Evolutionary conservation across 140 eudicot species (phyloP).

Genomic region (Ambrosia hybrid): DNA sequence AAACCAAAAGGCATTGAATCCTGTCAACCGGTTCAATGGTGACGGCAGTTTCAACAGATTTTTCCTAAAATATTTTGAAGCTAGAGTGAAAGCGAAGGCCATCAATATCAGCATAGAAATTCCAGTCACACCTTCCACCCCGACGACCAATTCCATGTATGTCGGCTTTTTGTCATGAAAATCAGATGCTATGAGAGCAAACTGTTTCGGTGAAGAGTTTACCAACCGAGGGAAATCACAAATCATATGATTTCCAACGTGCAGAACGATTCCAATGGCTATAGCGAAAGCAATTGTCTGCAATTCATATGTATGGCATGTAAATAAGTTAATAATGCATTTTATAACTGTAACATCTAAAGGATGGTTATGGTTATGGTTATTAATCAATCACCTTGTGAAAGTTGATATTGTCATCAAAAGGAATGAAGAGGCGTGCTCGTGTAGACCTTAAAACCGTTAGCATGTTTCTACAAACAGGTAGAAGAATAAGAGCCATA

Average conservation of each 20-base stretch:
- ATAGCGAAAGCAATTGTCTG: conserved; percentile 88
- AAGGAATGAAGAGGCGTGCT: too few relatives aligned
- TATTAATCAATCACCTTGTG: conserved; percentile 60
- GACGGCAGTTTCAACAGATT: conserved; percentile 68
- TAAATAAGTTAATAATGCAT: background rate
- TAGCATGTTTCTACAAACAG: conserved; percentile 68
- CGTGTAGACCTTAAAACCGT: too few relatives aligned
- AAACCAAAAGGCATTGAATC: conserved; percentile 97
- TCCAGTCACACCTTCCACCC: conserved; percentile 76
- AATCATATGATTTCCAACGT: conserved; percentile 75
- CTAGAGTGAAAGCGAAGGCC: conserved; percentile 73
- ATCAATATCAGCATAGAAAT: conserved; percentile 71
- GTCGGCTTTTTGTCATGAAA: conserved; percentile 62
- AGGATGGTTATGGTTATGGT: background rate
- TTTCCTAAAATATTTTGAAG: conserved; percentile 64
- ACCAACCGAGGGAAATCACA: conserved; percentile 89
- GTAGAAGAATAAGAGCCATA: conserved; percentile 95
- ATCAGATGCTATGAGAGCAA: conserved; percentile 75
- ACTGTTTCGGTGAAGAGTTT: conserved; percentile 64
- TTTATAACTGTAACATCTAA: background rate
- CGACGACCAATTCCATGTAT: conserved; percentile 46
- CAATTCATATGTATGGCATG: background rate
- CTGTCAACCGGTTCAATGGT: conserved; percentile 78
- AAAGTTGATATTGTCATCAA: conserved; percentile 58
- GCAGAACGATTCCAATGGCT: conserved; percentile 61